These are phyloP conservation scores for Carallia brachiata DNA, from an alignment of 345 rosid genomes.

Conservation along the genomic window DNA sequence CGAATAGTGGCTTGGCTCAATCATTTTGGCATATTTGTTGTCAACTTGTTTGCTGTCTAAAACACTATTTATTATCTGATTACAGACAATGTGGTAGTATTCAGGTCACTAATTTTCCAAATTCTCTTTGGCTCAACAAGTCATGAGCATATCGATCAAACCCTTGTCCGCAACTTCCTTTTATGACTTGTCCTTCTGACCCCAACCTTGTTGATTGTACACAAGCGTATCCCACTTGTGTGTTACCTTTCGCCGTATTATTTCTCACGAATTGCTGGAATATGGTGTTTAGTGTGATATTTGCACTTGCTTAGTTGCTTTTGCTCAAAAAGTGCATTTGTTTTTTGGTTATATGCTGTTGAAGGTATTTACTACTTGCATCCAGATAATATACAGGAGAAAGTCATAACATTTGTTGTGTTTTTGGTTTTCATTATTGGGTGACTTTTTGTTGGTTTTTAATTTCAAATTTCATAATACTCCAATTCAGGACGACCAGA, in stretches of 20 bases:
- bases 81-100: background rate
- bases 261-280: background rate
- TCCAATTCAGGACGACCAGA: conserved; percentile 77
- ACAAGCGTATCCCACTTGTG: background rate
- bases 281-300: background rate
- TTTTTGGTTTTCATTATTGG: background rate
- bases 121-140: background rate
- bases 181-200: background rate
- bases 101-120: background rate
- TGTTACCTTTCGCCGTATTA: background rate
- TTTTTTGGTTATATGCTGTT: no score
- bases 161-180: background rate
- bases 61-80: no score
- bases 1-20: no score
- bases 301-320: background rate
- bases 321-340: background rate
- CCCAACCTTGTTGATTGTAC: background rate
- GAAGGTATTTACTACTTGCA: no score
- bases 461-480: conserved; percentile 6
- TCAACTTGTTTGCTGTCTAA: no score
- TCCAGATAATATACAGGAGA: background rate
- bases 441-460: conserved; percentile 8
- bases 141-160: background rate
- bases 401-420: background rate
- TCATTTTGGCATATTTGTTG: no score